A percentile compares a stretch with the other conserved stretches of the same genome.
Evolutionary conservation across 345 rosid genomes (phyloP).

Genomic region (Nephelium lappaceum): DNA sequence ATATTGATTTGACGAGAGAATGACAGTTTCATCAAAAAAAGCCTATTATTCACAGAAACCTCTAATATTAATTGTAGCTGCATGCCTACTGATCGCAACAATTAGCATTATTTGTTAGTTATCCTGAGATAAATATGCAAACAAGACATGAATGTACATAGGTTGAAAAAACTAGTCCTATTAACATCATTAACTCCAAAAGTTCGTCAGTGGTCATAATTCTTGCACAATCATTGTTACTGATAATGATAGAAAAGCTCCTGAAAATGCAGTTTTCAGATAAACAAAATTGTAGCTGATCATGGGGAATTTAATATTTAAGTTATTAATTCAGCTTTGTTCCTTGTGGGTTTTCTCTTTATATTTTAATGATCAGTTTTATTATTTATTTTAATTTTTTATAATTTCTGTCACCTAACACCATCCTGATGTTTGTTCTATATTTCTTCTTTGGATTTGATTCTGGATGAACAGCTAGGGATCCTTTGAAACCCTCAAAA

Average conservation of each 20-base stretch:
- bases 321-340: neutral
- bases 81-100: neutral
- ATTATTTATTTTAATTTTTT: neutral
- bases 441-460: neutral
- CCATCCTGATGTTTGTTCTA: neutral
- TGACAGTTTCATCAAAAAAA: neutral
- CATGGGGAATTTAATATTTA: neutral
- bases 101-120: neutral
- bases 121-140: neutral
- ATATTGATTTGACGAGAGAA: constrained; percentile 2
- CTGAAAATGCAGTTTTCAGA: constrained; percentile 19
- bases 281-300: neutral
- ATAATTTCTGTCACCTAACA: neutral
- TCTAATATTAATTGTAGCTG: neutral
- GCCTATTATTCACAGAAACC: neutral
- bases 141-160: neutral
- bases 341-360: neutral
- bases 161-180: constrained; percentile 18
- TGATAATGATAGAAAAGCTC: constrained; percentile 35
- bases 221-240: constrained; percentile 28
- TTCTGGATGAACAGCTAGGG: neutral
- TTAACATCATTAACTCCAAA: constrained; percentile 31
- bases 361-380: neutral
- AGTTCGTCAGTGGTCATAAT: constrained; percentile 22
- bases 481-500: constrained; percentile 10